phyloP scores from a whole-genome alignment of 192 early-diverging fungal genomes.

The Haplosporangium gracile region DNA sequence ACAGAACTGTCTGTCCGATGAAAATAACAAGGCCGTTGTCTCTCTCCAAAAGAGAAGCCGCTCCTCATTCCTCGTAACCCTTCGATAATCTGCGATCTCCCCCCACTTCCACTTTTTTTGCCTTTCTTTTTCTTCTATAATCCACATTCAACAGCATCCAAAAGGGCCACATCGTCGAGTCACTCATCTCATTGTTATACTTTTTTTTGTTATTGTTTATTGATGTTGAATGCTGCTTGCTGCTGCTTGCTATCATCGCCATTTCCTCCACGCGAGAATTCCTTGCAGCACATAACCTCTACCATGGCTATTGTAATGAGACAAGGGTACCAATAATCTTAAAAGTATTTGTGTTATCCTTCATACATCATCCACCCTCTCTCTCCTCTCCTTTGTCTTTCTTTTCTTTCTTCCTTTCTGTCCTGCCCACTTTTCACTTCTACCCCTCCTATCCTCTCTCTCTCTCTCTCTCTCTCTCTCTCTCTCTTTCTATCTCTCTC shows the following conservation, averaged over 20 bases:
- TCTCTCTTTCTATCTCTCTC: background rate
- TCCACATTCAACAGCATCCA: background rate
- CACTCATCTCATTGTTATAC: no score
- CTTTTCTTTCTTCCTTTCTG: background rate
- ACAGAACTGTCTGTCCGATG: background rate
- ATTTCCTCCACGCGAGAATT: conserved; percentile 36
- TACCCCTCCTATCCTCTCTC: background rate
- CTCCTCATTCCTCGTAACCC: conserved; percentile 13
- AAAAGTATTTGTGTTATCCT: background rate
- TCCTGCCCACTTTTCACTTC: conserved; percentile 9
- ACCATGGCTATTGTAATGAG: background rate
- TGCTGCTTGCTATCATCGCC: background rate
- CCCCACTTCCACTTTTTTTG: background rate
- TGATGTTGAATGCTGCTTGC: no score
- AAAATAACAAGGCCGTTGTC: no score
- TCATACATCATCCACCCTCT: background rate
- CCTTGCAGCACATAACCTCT: conserved; percentile 13
- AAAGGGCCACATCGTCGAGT: background rate
- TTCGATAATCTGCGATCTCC: background rate
- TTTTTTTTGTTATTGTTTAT: background rate
- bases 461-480: background rate
- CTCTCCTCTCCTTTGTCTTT: background rate
- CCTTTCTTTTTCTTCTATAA: background rate
- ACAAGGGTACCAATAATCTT: background rate
- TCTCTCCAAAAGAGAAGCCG: background rate